Base-by-base conservation (phyloP, 345 rosid genomes). In the Arabis hirsuta region DNA sequence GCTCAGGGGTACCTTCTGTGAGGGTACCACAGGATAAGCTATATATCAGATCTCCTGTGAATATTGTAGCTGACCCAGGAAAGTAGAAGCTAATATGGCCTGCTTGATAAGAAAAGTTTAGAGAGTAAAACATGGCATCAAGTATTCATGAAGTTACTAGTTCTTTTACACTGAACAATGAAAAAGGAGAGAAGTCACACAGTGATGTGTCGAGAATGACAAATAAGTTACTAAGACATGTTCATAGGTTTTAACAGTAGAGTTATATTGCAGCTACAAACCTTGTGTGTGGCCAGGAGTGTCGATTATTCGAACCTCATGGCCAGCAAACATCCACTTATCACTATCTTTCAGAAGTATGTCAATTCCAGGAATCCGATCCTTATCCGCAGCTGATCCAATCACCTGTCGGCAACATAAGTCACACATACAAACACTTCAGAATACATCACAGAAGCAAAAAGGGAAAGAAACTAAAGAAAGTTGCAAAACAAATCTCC, bases 241-340 rank as follows among this genome's bases (percentile, higher is more conserved):
- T 34, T 57, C 38, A 16, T 39, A 36, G 60, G 10, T 38, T 55
- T 5, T 16, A 27, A 4, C 6, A n/a, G 29, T 11, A 39, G 55
- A 54, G 39, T 48, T 44, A 45, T 32, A 64, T 5, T n/a, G 58
- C 34, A 63, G 27, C 36, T 46, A 76, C 72, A 63, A 65, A 95
- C 99, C 99, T 90, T 76, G 85, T n/a, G 97, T 92, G 78, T 88
- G 96, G 38, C 98, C 98, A 76, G 99, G 99, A 79, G 98, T 96
- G 64, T 87, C 91, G 72, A 96, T 84, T 62, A 96, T 70, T 27
- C 78, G 83, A 72, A 82, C 97, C 79, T 92, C 98, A 79, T 96
- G 99, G 57, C 95, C 97, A 26, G 96, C 99, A 79, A 96, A 96
- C 98, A 92, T 96, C 99, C 99, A 96, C 59, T 79, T 92, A 62